A percentile compares a stretch with the other conserved stretches of the same genome.
phyloP scores from a whole-genome alignment of 495 filamentous ascomycete species.

The Talaromyces thailandensis region DNA sequence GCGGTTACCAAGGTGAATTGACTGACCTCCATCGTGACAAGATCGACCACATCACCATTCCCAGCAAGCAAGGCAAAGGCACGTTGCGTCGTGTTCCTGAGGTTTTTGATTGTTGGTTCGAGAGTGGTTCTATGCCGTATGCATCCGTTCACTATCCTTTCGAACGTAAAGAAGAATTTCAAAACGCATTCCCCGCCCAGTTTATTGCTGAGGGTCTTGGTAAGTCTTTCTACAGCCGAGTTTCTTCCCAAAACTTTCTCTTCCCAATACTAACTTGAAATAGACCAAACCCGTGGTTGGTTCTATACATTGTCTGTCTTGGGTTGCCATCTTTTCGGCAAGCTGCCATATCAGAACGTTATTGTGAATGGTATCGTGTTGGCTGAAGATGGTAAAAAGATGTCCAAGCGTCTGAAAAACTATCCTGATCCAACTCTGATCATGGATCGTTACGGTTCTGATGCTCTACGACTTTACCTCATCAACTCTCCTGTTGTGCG shows the following conservation, averaged over 20 bases:
- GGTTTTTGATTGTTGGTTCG: slow-evolving; percentile 97
- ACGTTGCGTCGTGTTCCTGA: slow-evolving; percentile 72
- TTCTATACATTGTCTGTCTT: slow-evolving; percentile 92
- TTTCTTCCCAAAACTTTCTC: not conserved
- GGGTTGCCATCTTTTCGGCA: slow-evolving; percentile 83
- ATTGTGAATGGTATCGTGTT: slow-evolving; percentile 96
- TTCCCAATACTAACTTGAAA: not conserved
- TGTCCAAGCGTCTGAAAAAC: slow-evolving; percentile 97
- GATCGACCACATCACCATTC: slow-evolving; percentile 94
- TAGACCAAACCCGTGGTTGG: slow-evolving; percentile 92
- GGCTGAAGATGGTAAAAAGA: slow-evolving; percentile 96
- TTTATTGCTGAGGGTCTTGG: slow-evolving; percentile 90
- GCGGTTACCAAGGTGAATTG: slow-evolving; percentile 75
- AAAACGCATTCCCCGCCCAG: slow-evolving; percentile 74
- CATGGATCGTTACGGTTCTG: slow-evolving; percentile 84
- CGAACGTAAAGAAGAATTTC: slow-evolving; percentile 78
- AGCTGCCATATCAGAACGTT: slow-evolving; percentile 90
- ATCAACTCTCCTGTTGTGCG: slow-evolving; percentile 97
- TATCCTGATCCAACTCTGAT: slow-evolving; percentile 85
- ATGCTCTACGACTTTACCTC: slow-evolving; percentile 87
- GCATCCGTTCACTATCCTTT: slow-evolving; percentile 91
- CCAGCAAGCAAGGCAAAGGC: slow-evolving; percentile 84
- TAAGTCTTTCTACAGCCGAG: not conserved
- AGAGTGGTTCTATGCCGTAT: slow-evolving; percentile 94
- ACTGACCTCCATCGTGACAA: slow-evolving; percentile 92